These are phyloP conservation scores for Lumnitzera racemosa DNA, from an alignment of 345 rosid genomes.

Conservation along the genomic window DNA sequence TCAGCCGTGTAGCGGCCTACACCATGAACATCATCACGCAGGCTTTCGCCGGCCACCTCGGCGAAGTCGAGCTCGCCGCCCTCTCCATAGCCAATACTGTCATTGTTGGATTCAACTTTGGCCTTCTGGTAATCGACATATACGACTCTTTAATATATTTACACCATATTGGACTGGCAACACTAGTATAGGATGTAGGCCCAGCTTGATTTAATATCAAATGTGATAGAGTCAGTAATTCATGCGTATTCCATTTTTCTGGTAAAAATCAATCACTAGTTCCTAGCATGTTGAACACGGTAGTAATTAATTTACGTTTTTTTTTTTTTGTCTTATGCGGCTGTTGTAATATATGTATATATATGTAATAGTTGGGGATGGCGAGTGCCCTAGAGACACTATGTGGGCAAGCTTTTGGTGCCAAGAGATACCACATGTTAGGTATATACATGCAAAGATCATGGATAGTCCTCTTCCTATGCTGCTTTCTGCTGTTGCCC, in stretches of 20 bases:
- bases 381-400: slow-evolving; percentile 22
- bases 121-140: slow-evolving; percentile 25
- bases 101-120: slow-evolving; percentile 39
- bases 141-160: no score
- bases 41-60: slow-evolving; percentile 39
- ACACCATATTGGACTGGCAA: no score
- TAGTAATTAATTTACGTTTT: background rate
- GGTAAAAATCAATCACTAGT: background rate
- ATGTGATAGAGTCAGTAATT: no score
- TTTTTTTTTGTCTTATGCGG: no score
- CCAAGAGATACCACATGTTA: slow-evolving; percentile 14
- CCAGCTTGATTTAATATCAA: no score
- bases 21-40: slow-evolving; percentile 37
- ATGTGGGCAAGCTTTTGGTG: slow-evolving; percentile 21
- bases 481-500: slow-evolving; percentile 15
- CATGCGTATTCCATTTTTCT: no score
- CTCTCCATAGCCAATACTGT: slow-evolving; percentile 34
- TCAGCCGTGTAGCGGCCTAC: slow-evolving; percentile 29
- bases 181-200: no score
- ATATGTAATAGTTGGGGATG: slow-evolving; percentile 13
- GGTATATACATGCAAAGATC: slow-evolving; percentile 24
- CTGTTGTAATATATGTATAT: no score
- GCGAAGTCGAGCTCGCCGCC: slow-evolving; percentile 33
- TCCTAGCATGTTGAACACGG: background rate
- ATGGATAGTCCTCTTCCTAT: slow-evolving; percentile 13